These are phyloP conservation scores for Limnomonas spitsbergensis DNA, from an alignment of 139 green algal species.

Conservation along the genomic window DNA sequence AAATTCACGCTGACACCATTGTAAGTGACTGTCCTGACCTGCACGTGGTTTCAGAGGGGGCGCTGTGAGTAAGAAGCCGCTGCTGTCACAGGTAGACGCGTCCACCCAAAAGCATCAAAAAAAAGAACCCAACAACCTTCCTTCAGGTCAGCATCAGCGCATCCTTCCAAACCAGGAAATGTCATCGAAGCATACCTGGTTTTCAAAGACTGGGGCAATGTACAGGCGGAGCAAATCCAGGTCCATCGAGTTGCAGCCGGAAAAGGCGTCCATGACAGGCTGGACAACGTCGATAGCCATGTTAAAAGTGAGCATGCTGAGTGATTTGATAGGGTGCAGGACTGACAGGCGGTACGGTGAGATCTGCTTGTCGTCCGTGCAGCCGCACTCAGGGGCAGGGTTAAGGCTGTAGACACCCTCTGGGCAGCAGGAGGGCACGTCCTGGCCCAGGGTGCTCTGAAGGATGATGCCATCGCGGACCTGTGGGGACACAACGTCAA, in stretches of 20 bases:
- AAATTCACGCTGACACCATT: neutral
- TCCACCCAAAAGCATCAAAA: too few relatives aligned
- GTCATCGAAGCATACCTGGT: neutral
- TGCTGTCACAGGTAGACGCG: too few relatives aligned
- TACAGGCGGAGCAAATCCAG: slow-evolving; percentile 35
- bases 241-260: slow-evolving; percentile 31
- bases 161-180: too few relatives aligned
- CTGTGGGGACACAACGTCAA: slow-evolving; percentile 4
- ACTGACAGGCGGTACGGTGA: slow-evolving; percentile 36
- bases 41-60: too few relatives aligned
- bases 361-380: slow-evolving; percentile 37
- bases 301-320: neutral
- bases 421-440: slow-evolving; percentile 34
- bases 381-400: slow-evolving; percentile 26
- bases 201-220: slow-evolving; percentile 11
- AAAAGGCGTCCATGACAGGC: neutral
- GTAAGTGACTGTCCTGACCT: too few relatives aligned
- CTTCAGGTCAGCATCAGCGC: too few relatives aligned
- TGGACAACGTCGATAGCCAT: neutral
- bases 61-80: too few relatives aligned
- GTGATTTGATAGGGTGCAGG: neutral
- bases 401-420: slow-evolving; percentile 29
- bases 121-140: too few relatives aligned
- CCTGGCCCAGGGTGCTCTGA: neutral
- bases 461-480: slow-evolving; percentile 17